Percentiles rank a stretch among this genome's conserved stretches.
Evolutionary conservation across 805 yeast species (phyloP).

Genomic region (Limtongozyma cylindracea): DNA sequence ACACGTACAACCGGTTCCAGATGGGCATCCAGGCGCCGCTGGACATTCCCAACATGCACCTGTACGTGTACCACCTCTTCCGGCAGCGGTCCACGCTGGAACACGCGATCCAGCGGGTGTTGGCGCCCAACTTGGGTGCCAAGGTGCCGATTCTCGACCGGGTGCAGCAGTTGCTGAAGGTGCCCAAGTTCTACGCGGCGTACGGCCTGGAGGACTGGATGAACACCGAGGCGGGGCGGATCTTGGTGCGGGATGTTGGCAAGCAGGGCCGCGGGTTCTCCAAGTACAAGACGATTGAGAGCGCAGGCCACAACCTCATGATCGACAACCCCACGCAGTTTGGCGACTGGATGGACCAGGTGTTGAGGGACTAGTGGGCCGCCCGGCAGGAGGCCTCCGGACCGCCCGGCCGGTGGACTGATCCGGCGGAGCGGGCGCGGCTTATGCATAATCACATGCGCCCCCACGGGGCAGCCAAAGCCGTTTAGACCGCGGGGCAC

Average conservation of each 20-base stretch:
- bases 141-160: constrained; percentile 31
- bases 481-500: too few species aligned
- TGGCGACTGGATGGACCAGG: too few species aligned
- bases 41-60: constrained; percentile 20
- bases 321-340: constrained; percentile 19
- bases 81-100: constrained; percentile 38
- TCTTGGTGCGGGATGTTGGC: constrained; percentile 6
- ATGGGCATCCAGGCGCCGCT: constrained; percentile 9
- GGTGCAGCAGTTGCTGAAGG: too few species aligned
- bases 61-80: constrained; percentile 26
- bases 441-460: too few species aligned
- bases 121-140: constrained; percentile 33
- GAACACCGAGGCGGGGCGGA: constrained; percentile 31
- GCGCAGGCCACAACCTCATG: constrained; percentile 30
- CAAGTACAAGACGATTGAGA: constrained; percentile 6
- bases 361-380: too few species aligned
- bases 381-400: too few species aligned
- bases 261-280: too few species aligned
- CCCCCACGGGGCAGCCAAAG: too few species aligned
- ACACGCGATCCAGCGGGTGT: constrained; percentile 28
- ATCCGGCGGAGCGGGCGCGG: too few species aligned
- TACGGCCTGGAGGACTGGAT: constrained; percentile 56
- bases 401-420: too few species aligned
- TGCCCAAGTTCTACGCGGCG: constrained; percentile 16
- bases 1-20: constrained; percentile 27